Evolutionary conservation across 495 filamentous ascomycete species (phyloP).

Genomic region (Podospora conica): DNA sequence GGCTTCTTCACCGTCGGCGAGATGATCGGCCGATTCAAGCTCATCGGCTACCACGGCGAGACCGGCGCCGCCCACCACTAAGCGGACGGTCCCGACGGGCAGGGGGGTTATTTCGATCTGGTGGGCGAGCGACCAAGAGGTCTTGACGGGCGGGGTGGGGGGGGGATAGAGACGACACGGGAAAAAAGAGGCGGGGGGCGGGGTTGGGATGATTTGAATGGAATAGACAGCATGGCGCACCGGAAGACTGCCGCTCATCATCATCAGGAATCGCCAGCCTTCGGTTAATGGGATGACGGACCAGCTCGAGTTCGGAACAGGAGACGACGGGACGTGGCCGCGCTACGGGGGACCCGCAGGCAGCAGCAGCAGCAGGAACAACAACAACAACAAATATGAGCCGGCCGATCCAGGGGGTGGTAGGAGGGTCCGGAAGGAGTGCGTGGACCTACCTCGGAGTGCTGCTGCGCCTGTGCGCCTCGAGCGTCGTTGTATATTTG

Average conservation of each 20-base stretch:
- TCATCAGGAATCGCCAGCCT: constrained; percentile 16
- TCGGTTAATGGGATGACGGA: constrained; percentile 10
- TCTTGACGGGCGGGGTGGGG: too few species aligned
- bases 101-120: background rate
- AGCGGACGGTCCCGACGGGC: constrained; percentile 3
- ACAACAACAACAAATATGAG: background rate
- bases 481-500: constrained; percentile 11
- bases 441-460: constrained; percentile 3
- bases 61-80: constrained; percentile 56
- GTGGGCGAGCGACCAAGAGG: background rate
- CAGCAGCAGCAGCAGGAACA: background rate
- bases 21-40: constrained; percentile 90
- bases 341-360: background rate
- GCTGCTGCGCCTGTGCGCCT: background rate
- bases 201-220: constrained; percentile 7
- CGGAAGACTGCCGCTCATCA: constrained; percentile 14
- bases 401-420: background rate
- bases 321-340: background rate
- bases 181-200: background rate
- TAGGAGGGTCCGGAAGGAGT: background rate
- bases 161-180: background rate
- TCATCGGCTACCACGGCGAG: constrained; percentile 84
- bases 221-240: constrained; percentile 22
- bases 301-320: constrained; percentile 4
- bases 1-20: constrained; percentile 98